Percentiles rank a stretch among this genome's conserved stretches.
phyloP scores from a whole-genome alignment of 23 red algal genomes.

The Cyanidium caldarium region DNA sequence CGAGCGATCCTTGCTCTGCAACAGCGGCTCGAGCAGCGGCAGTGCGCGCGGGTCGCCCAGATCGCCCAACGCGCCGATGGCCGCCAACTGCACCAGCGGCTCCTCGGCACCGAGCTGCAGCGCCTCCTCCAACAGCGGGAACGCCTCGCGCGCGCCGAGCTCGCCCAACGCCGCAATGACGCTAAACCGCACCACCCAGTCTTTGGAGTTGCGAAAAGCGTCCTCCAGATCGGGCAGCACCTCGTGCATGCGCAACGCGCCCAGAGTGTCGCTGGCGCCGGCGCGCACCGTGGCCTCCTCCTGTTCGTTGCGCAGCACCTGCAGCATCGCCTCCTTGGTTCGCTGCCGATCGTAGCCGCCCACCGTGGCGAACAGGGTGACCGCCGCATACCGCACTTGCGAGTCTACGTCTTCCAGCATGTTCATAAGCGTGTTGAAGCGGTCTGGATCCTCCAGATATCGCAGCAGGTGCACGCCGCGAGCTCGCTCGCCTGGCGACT shows the following conservation, averaged over 20 bases:
- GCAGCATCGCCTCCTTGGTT: neutral
- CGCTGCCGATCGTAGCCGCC: neutral
- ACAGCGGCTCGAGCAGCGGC: neutral
- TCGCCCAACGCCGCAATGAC: neutral
- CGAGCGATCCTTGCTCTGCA: neutral
- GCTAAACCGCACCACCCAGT: constrained; percentile 3
- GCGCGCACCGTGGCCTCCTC: neutral
- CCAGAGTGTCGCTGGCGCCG: neutral
- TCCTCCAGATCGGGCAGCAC: neutral
- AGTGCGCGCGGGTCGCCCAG: constrained; percentile 5
- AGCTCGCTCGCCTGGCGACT: neutral
- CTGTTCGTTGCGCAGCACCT: neutral
- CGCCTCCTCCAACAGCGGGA: neutral
- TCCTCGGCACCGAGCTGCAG: neutral
- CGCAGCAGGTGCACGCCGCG: neutral
- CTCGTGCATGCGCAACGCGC: neutral
- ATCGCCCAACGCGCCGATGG: constrained; percentile 11
- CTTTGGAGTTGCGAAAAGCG: neutral
- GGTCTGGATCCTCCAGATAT: neutral
- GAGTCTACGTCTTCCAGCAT: neutral
- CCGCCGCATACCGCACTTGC: neutral
- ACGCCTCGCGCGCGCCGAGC: neutral
- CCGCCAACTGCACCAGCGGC: neutral
- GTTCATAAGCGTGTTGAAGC: neutral
- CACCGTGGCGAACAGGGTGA: neutral